Percentiles rank a stretch among this genome's conserved stretches.
Conservation (phyloP, 257 asterid species). For the Primulina eburnea region DNA sequence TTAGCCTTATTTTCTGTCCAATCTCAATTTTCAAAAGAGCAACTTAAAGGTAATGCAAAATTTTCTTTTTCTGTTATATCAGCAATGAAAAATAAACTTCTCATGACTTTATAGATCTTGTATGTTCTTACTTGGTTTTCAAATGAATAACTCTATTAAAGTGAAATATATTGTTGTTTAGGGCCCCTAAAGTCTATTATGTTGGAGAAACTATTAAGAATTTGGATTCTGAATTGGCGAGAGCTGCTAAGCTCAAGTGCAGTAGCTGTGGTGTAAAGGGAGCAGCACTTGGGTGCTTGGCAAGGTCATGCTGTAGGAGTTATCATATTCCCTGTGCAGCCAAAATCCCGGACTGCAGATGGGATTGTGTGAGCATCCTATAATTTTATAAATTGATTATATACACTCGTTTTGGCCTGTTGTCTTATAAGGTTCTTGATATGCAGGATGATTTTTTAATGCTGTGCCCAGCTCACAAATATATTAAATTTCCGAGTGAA, state of each 20-base stretch:
- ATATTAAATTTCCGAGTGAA: constrained; percentile 68
- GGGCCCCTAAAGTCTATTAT: constrained; percentile 83
- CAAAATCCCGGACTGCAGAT: constrained; percentile 66
- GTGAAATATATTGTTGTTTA: constrained; percentile 27
- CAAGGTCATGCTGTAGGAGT: constrained; percentile 72
- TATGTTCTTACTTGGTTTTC: neutral
- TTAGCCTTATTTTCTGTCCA: constrained; percentile 10
- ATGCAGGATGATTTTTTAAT: constrained; percentile 63
- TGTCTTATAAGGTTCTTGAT: constrained; percentile 11
- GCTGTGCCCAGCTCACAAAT: constrained; percentile 80
- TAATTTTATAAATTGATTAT: constrained; percentile 5
- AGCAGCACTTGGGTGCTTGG: constrained; percentile 93
- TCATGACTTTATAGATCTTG: neutral
- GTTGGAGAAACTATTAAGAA: constrained; percentile 63
- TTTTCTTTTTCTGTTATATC: neutral
- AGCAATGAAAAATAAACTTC: neutral
- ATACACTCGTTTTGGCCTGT: constrained; percentile 9
- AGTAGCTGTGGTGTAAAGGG: constrained; percentile 84
- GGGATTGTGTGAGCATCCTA: constrained; percentile 67
- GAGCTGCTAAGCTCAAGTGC: constrained; percentile 95
- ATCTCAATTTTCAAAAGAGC: neutral
- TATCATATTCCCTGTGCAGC: constrained; percentile 92
- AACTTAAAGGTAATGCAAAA: neutral
- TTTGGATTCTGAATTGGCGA: constrained; percentile 69
- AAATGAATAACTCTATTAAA: neutral